These are phyloP conservation scores for Flaveria floridana DNA, from an alignment of 140 eudicot species.

Conservation along the genomic window DNA sequence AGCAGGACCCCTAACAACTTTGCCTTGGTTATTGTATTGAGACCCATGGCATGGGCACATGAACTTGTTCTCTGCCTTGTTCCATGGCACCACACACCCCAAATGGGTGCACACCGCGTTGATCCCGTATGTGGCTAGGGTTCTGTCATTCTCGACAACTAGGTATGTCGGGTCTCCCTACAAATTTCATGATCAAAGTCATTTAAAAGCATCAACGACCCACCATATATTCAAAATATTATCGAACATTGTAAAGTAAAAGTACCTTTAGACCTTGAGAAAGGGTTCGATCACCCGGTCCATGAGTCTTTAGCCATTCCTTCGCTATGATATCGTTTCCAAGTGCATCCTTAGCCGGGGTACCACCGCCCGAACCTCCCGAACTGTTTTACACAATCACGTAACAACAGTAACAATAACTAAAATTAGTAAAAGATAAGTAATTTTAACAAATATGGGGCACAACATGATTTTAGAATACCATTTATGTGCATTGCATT, in stretches of 20 bases:
- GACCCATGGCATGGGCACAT: constrained; percentile 99
- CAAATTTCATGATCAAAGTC: constrained; percentile 1
- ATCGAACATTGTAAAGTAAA: background rate
- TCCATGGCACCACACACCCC: constrained; percentile 97
- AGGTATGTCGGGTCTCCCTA: constrained; percentile 99
- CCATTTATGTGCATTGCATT: background rate
- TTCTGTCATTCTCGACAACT: constrained; percentile 82
- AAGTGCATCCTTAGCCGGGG: constrained; percentile 80
- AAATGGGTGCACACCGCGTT: constrained; percentile 98
- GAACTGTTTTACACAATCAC: constrained; percentile 39
- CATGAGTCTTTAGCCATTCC: constrained; percentile 86
- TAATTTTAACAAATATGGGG: background rate
- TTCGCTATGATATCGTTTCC: constrained; percentile 82
- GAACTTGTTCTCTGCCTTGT: constrained; percentile 95
- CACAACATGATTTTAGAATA: background rate
- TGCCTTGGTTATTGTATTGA: constrained; percentile 93
- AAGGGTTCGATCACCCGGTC: constrained; percentile 92
- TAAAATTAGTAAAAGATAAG: background rate
- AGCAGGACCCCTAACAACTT: constrained; percentile 93
- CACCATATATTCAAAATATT: background rate
- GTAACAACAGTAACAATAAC: background rate
- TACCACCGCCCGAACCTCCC: constrained; percentile 67
- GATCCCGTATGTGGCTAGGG: constrained; percentile 88
- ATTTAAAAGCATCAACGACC: background rate
- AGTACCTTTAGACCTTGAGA: constrained; percentile 88